Evolutionary conservation across 345 rosid genomes (phyloP).

Genomic region (Erodium maritimum): DNA sequence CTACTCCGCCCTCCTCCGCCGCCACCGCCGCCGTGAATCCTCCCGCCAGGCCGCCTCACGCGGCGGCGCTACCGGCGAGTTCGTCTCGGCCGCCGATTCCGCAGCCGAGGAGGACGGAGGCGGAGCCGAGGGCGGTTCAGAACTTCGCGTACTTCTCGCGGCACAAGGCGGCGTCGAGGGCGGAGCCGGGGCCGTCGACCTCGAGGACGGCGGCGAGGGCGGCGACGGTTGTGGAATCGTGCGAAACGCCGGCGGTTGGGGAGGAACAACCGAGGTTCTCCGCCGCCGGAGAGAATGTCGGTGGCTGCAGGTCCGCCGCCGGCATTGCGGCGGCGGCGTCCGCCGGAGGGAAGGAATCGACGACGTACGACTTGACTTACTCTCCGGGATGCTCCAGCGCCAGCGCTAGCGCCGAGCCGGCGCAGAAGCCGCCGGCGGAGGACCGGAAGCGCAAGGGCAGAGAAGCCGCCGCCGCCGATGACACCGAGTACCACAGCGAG

Average conservation of each 20-base stretch:
- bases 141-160: constrained; percentile 56
- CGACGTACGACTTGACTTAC: constrained; percentile 37
- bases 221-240: constrained; percentile 53
- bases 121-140: constrained; percentile 19
- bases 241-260: constrained; percentile 29
- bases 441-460: constrained; percentile 63
- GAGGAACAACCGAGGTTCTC: constrained; percentile 27
- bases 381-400: constrained; percentile 43
- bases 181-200: constrained; percentile 34
- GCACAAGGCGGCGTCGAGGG: constrained; percentile 18
- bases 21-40: constrained; percentile 12
- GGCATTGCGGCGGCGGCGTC: too few species aligned
- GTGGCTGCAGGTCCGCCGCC: constrained; percentile 18
- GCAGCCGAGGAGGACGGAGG: constrained; percentile 24
- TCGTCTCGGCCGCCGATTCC: constrained; percentile 37
- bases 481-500: constrained; percentile 51
- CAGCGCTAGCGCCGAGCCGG: constrained; percentile 42
- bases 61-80: constrained; percentile 13
- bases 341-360: constrained; percentile 13
- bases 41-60: neutral
- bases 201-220: constrained; percentile 34
- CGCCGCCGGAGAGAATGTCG: constrained; percentile 19
- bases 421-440: constrained; percentile 26
- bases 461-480: constrained; percentile 44
- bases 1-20: constrained; percentile 25